phyloP scores from a whole-genome alignment of 1,284 basidiomycete species.

The Cutaneotrichosporon cutaneum region DNA sequence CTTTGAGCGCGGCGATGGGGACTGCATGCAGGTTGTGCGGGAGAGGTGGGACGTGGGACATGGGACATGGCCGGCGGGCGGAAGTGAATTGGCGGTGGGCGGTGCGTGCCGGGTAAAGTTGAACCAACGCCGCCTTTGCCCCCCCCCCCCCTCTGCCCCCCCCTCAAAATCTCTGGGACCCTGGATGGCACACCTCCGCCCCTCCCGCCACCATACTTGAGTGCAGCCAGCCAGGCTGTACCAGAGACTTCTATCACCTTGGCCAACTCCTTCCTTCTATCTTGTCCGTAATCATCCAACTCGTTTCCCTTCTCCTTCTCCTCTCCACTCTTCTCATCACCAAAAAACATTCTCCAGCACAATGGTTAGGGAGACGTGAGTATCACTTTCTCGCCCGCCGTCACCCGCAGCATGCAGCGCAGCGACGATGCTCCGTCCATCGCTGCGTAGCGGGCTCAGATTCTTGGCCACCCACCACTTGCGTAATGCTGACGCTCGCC shows the following conservation, averaged over 20 bases:
- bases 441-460: neutral
- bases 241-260: neutral
- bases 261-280: neutral
- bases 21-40: too few relatives aligned
- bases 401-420: neutral
- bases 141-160: neutral
- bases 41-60: too few relatives aligned
- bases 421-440: neutral
- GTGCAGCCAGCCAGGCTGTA: too few relatives aligned
- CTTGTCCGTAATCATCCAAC: neutral
- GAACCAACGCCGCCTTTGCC: neutral
- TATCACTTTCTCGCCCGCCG: constrained; percentile 15
- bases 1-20: too few relatives aligned
- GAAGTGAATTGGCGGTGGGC: too few relatives aligned
- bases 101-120: too few relatives aligned
- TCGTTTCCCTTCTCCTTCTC: constrained; percentile 1
- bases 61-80: too few relatives aligned
- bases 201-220: too few relatives aligned
- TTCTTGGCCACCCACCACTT: neutral
- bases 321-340: constrained; percentile 12
- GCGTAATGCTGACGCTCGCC: constrained; percentile 10
- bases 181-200: neutral
- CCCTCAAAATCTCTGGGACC: constrained; percentile 1
- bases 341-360: constrained; percentile 17
- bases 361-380: constrained; percentile 56